These are phyloP conservation scores for Skeletonema potamos DNA, from an alignment of 108 stramenopile genomes.

Conservation along the genomic window DNA sequence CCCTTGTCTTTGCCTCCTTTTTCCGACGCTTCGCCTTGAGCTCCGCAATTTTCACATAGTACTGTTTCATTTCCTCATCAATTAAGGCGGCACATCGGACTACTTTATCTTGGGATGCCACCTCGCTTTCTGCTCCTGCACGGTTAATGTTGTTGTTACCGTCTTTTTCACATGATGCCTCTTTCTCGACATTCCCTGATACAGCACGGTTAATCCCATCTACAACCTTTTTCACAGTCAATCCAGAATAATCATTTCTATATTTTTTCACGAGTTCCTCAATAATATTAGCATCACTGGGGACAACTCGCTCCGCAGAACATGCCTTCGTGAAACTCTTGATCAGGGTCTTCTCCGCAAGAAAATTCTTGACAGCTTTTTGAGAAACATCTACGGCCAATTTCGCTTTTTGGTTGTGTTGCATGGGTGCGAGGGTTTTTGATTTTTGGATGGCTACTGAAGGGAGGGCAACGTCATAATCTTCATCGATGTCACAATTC, in stretches of 20 bases:
- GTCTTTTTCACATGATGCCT: too few species aligned
- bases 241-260: neutral
- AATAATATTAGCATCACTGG: neutral
- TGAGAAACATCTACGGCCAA: neutral
- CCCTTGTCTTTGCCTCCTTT: neutral
- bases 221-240: neutral
- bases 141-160: too few species aligned
- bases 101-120: neutral
- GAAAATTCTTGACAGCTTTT: neutral
- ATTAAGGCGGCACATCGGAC: neutral
- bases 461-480: neutral
- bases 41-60: slow-evolving; percentile 8
- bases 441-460: neutral
- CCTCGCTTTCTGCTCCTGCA: neutral
- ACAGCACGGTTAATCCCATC: neutral
- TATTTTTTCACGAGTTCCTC: slow-evolving; percentile 16
- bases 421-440: neutral
- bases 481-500: neutral
- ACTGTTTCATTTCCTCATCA: slow-evolving; percentile 17
- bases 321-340: slow-evolving; percentile 10
- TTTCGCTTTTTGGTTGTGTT: neutral
- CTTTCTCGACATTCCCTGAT: neutral
- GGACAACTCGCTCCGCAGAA: neutral
- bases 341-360: slow-evolving; percentile 14
- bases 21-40: slow-evolving; percentile 1